Evolutionary conservation across 192 early-diverging fungal species (phyloP).

Genomic region (Entophlyctis luteolus): DNA sequence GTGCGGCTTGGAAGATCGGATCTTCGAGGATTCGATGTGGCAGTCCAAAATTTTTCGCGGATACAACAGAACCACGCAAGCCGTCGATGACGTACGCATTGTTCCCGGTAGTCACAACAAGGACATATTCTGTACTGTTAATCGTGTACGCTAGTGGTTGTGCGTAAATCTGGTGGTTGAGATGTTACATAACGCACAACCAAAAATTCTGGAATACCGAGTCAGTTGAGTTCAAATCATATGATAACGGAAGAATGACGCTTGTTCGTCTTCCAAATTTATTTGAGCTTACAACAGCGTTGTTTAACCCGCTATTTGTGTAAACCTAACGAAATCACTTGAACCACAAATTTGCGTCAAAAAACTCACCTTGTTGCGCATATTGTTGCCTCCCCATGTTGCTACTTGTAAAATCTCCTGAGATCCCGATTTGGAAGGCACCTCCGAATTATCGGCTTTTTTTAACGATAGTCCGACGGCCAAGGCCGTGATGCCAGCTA

Average conservation of each 20-base stretch:
- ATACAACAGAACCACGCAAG: neutral
- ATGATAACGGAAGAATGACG: neutral
- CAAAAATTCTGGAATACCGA: neutral
- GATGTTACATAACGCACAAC: too few relatives aligned
- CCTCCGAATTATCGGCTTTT: too few relatives aligned
- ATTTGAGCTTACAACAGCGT: neutral
- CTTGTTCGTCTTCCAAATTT: neutral
- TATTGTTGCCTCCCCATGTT: conserved; percentile 10
- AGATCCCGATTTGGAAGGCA: too few relatives aligned
- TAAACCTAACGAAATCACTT: too few relatives aligned
- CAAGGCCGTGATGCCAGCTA: too few relatives aligned
- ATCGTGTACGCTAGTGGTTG: conserved; percentile 15
- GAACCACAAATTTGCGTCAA: too few relatives aligned
- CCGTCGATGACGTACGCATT: conserved; percentile 19
- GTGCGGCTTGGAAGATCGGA: neutral
- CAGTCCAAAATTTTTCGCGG: neutral
- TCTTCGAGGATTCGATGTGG: conserved; percentile 6
- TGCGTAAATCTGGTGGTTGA: conserved; percentile 22
- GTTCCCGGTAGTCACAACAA: conserved; percentile 11
- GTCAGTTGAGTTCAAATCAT: neutral
- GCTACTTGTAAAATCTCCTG: too few relatives aligned
- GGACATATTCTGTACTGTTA: neutral
- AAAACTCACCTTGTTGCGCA: neutral
- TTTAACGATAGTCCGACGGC: too few relatives aligned
- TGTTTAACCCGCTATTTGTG: too few relatives aligned